Evolutionary conservation across 768 basidiomycete genomes (phyloP), one percentile per base, ranked within the genome.

Genomic region (Imleria badia): DNA sequence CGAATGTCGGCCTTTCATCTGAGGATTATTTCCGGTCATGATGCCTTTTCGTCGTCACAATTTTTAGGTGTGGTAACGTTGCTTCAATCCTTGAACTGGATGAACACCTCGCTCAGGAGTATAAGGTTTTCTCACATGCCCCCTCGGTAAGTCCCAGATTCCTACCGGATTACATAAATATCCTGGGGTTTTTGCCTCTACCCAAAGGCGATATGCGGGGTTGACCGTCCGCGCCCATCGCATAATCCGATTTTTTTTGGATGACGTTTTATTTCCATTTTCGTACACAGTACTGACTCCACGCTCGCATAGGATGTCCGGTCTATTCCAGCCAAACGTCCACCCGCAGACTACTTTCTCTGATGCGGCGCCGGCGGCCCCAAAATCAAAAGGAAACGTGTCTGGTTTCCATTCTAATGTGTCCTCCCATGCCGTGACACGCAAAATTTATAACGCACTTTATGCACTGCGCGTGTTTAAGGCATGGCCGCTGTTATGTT

Each of bases 81-180:
- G 94, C 95, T 31, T 94, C 92, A 29, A 94, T 98, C 63, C 78
- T 98, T 17, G 89, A 96, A 68, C 78, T 99, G 48, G 94, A 98
- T 70, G 97, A 98, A 63, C 81, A 94, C 63, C 81, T 98, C 30
- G 84, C 84, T 26, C 94, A 97, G 69, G 91, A 94, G 70, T 99
- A 98, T 75, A 96, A 95, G 67, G 94, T 96, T 17, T 98, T 99
- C 72, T 80, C 84, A 39, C 91, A 93, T 65, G 96, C 96, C 7
- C 85, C 92, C 1, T 80, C 91, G 71, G 91, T 91, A 70, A 65
- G 87, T 78, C 38, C 43, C 58, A 58, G 20, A 36, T 42, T 52
- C 29, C 35, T 17, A 29, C 23, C 54, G 10, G 41, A 42, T 53
- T 56, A 56, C 51, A 61, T 62, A 54, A 62, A 45, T 52, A 33